Percentiles rank a stretch among this genome's conserved stretches.
Evolutionary conservation across 345 rosid genomes (phyloP).

Genomic region (Heritiera littoralis): DNA sequence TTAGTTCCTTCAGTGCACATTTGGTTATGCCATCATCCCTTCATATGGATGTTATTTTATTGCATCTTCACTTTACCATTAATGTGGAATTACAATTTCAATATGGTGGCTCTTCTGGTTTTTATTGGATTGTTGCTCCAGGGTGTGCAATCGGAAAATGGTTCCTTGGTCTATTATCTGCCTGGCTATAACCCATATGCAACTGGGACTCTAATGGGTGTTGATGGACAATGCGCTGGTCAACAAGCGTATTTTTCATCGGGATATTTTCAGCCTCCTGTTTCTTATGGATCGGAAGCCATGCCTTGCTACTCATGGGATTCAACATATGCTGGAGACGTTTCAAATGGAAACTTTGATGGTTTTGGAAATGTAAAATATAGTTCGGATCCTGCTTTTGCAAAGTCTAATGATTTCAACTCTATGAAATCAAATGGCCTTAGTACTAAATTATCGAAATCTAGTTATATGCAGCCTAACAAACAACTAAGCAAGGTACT

Average conservation of each 20-base stretch:
- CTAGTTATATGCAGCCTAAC: constrained; percentile 31
- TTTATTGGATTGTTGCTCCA: constrained; percentile 27
- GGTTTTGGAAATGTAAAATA: constrained; percentile 37
- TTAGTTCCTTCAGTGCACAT: constrained; percentile 16
- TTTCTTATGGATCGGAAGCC: constrained; percentile 51
- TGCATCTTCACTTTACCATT: neutral
- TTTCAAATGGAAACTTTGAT: constrained; percentile 36
- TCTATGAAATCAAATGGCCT: constrained; percentile 36
- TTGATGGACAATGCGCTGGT: constrained; percentile 43
- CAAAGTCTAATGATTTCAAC: constrained; percentile 31
- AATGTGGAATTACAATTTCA: constrained; percentile 4
- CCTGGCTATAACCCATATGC: constrained; percentile 50
- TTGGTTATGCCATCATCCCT: neutral
- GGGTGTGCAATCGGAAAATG: constrained; percentile 51
- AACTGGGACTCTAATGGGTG: constrained; percentile 39
- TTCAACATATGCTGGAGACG: constrained; percentile 43
- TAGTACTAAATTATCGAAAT: constrained; percentile 35
- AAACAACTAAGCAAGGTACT: constrained; percentile 53
- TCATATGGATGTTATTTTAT: neutral
- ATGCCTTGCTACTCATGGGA: constrained; percentile 53
- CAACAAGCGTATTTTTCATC: constrained; percentile 47
- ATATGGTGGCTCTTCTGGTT: constrained; percentile 20
- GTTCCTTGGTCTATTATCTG: constrained; percentile 49
- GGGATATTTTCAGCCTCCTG: constrained; percentile 44
- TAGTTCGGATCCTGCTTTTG: constrained; percentile 33